These are phyloP conservation scores for Boechera stricta DNA, from an alignment of 345 rosid species.

Conservation along the genomic window DNA sequence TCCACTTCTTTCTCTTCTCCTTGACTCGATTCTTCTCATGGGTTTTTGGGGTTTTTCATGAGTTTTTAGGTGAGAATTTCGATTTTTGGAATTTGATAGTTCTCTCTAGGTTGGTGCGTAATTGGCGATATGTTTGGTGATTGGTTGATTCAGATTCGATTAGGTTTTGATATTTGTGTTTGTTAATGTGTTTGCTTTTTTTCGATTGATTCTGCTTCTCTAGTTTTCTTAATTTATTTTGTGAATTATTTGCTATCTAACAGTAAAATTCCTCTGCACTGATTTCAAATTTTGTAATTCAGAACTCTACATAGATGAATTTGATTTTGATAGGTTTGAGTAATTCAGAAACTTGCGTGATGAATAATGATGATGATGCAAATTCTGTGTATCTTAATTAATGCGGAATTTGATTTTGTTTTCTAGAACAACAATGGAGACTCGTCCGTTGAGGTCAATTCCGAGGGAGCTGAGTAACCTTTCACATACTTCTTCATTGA, in stretches of 20 bases:
- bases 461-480: conserved; percentile 49
- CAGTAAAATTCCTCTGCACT: neutral
- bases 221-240: neutral
- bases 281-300: neutral
- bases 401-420: neutral
- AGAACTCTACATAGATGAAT: neutral
- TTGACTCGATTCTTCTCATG: neutral
- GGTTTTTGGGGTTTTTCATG: conserved; percentile 32
- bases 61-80: conserved; percentile 48
- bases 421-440: conserved; percentile 62
- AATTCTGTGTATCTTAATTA: neutral
- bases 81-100: conserved; percentile 20
- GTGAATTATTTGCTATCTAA: neutral
- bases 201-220: conserved; percentile 23
- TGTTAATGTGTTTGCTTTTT: conserved; percentile 12
- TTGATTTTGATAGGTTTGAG: neutral
- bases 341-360: neutral
- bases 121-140: conserved; percentile 22
- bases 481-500: conserved; percentile 54
- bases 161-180: neutral
- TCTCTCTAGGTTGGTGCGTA: neutral
- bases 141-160: conserved; percentile 37
- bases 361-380: neutral
- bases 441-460: conserved; percentile 61
- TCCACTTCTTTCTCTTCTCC: conserved; percentile 20